A percentile compares a stretch with the other conserved stretches of the same genome.
Conservation (phyloP, 2,329 filamentous ascomycete genomes). For the Diaporthe humulicola region DNA sequence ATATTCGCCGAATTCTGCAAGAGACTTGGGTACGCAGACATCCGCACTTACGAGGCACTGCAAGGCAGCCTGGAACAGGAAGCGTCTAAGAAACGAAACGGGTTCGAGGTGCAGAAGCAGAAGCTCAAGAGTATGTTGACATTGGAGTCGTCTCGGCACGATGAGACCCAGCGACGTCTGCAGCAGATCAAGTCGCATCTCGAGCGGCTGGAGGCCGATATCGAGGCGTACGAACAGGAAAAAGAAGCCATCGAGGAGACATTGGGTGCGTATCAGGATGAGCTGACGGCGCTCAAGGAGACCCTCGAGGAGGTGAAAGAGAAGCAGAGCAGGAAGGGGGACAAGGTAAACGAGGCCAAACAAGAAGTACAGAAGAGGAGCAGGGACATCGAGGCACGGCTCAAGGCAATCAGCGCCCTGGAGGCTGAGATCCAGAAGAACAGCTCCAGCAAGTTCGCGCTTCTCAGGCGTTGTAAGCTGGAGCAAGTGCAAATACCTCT, state of each 20-base stretch:
- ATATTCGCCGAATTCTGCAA: conserved; percentile 89
- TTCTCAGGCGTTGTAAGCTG: conserved; percentile 90
- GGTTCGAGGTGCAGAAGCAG: conserved; percentile 88
- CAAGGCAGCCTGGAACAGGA: conserved; percentile 95
- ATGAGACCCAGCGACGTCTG: conserved; percentile 76
- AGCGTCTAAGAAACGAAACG: conserved; percentile 85
- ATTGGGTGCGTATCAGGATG: conserved; percentile 79
- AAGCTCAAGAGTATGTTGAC: conserved; percentile 74
- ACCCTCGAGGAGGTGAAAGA: conserved; percentile 77
- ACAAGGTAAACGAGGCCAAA: conserved; percentile 83
- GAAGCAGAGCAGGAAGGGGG: conserved; percentile 76
- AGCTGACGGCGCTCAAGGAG: conserved; percentile 82
- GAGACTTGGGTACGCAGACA: conserved; percentile 87
- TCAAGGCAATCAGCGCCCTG: conserved; percentile 82
- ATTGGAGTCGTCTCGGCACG: conserved; percentile 67
- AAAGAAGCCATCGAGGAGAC: conserved; percentile 81
- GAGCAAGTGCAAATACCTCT: conserved; percentile 93
- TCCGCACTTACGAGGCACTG: conserved; percentile 92
- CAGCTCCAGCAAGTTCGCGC: conserved; percentile 83
- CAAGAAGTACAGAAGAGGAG: conserved; percentile 85
- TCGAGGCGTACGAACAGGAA: conserved; percentile 78
- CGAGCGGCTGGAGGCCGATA: conserved; percentile 75
- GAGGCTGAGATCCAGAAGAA: conserved; percentile 90
- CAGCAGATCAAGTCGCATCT: conserved; percentile 76
- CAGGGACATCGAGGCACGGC: conserved; percentile 81